These are phyloP conservation scores for Cyclotella baltica DNA, from an alignment of 108 stramenopile species.

Conservation along the genomic window DNA sequence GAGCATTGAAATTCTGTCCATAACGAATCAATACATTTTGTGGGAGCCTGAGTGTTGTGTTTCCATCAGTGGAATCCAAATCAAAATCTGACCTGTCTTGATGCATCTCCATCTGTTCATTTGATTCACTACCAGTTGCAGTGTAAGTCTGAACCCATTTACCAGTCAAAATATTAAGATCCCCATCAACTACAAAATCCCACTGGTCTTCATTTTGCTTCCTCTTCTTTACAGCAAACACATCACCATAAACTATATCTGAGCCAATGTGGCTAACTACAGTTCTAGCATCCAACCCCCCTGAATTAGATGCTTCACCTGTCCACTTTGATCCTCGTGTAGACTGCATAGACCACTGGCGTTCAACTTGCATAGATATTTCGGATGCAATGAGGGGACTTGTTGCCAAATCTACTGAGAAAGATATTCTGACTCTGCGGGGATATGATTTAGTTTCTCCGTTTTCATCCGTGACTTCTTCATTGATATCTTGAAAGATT, in stretches of 20 bases:
- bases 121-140: not conserved
- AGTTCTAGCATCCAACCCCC: conserved; percentile 82
- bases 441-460: not conserved
- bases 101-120: not conserved
- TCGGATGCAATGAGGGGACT: not conserved
- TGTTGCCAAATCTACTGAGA: conserved; percentile 27
- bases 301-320: conserved; percentile 40
- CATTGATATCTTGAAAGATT: conserved; percentile 25
- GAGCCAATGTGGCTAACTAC: conserved; percentile 66
- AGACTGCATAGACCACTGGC: conserved; percentile 18
- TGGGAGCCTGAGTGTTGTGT: conserved; percentile 21
- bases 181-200: not conserved
- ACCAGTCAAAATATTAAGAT: not conserved
- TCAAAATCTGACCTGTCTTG: conserved; percentile 7
- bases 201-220: conserved; percentile 16
- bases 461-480: not conserved
- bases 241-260: conserved; percentile 46
- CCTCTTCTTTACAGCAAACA: conserved; percentile 37
- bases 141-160: conserved; percentile 5
- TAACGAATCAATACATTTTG: conserved; percentile 31
- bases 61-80: not conserved
- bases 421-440: conserved; percentile 40
- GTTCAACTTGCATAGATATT: conserved; percentile 30
- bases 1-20: not conserved
- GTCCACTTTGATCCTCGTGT: conserved; percentile 39